phyloP scores from a whole-genome alignment of 2,329 filamentous ascomycete genomes.

The Hymenoscyphus scutula region DNA sequence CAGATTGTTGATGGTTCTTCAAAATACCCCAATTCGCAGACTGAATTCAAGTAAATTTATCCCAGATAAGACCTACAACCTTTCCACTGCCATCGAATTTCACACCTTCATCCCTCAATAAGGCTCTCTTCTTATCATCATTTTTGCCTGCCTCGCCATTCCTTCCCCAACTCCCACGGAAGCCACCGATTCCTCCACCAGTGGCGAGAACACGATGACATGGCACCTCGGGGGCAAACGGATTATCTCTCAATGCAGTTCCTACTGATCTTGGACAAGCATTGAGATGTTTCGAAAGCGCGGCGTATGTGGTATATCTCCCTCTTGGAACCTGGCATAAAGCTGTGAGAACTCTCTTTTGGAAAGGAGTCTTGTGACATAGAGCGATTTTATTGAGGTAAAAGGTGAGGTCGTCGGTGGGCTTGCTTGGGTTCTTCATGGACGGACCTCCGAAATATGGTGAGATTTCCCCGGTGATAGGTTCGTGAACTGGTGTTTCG shows the following conservation, averaged over 20 bases:
- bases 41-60: background rate
- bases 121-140: conserved; percentile 43
- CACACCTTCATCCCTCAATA: conserved; percentile 47
- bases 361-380: conserved; percentile 47
- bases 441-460: background rate
- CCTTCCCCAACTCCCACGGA: conserved; percentile 51
- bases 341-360: conserved; percentile 65
- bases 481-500: background rate
- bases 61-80: conserved; percentile 32
- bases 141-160: conserved; percentile 54
- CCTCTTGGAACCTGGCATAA: conserved; percentile 60
- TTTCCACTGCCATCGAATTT: conserved; percentile 45
- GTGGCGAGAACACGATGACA: conserved; percentile 59
- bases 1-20: background rate
- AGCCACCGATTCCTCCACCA: conserved; percentile 51
- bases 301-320: conserved; percentile 58
- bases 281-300: conserved; percentile 52
- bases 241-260: conserved; percentile 58
- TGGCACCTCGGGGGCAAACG: conserved; percentile 61
- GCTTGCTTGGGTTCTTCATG: background rate
- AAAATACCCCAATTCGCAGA: background rate
- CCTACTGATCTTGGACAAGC: conserved; percentile 63
- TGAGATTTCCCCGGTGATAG: background rate
- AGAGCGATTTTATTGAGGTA: conserved; percentile 29
- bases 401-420: conserved; percentile 20